Base-by-base conservation (phyloP, 1,139 yeast genomes). In the Ogataea hybrid region DNA sequence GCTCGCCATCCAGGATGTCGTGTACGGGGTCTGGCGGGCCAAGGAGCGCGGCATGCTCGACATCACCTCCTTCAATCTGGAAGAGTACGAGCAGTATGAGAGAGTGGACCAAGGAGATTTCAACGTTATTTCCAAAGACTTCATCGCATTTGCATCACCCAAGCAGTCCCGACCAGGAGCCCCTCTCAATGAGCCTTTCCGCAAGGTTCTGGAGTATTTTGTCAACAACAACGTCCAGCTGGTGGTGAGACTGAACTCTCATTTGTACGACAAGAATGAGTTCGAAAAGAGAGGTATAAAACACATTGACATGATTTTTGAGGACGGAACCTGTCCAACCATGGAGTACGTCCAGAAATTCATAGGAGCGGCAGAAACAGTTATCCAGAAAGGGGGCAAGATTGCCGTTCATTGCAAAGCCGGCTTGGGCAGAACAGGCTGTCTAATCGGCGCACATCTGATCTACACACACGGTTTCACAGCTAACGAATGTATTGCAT, bases 341-440 rank as follows among this genome's bases (percentile, higher is more conserved):
- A 74, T 92, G 77, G 94, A 89, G 15, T 86, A 82, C 57, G 98
- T 92, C 9, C 87, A 86, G 53, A 84, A 86, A 55, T 92, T 92
- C 59, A 79, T 92, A 48, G 98, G 98, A 8, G 96, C 96, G 1
- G 92, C 95, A 2, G 97, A 90, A 60, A 85, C 95, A 39, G 79
- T 88, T 17, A 87, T 90, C 44, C 70, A 73, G 33, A 76, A 81
- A 46, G 94, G 95, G 10, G 97, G 97, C 12, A 89, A 89, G 60
- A 83, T 92, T 46, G 98, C 98, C 2, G 97, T 92, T 12, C 98
- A 92, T 64, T 92, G 98, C 71, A 92, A 94, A 62, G 98, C 98
- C 6, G 98, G 98, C 6, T 71, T 92, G 47, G 98, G 98, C 16
- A 78, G 98, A 68, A 92, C 98, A 0, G 98, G 98, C 15, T 92